Evolutionary conservation across 2,329 filamentous ascomycete genomes (phyloP), one percentile per base, ranked within the genome.

Genomic region (Rugonectria rugulosa): DNA sequence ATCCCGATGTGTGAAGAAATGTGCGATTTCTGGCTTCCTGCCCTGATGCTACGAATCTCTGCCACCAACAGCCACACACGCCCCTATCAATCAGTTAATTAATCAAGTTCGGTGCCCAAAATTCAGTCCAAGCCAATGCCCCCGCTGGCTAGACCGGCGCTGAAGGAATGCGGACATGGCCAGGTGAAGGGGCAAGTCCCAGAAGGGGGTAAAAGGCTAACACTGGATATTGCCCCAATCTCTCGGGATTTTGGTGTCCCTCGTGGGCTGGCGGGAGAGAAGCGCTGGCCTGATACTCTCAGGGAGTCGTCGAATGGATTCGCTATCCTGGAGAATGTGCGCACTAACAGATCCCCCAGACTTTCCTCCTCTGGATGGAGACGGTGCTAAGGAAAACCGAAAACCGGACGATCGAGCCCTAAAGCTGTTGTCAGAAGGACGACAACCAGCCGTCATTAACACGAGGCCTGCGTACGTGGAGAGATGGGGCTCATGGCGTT

Each of bases 391-490:
- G 34, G 34, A 54, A 53, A 41, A 53, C 26, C 12, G 60, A 50
- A 56, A 48, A 46, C 42, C 19, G 34, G 19, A 48, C 43, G 50
- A 47, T 32, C 26, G 50, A 47, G 42, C 52, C 43, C 48, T 50
- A 51, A 59, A 32, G 10, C 24, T 26, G 19, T 43, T 9, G 36
- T 20, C 45, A 38, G 27, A 55, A 51, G 52, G 34, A 65, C 49
- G 56, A 63, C 53, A 48, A 42, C 65, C 65, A 68, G 60, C 63
- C 62, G 61, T 65, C 57, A 50, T 46, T 50, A 32, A 63, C 65
- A 68, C 65, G 63, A 51, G 62, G 63, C 41, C 53, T 27, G 12
- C 12, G 55, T 53, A 62, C 42, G 21, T 41, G 26, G 14, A 40
- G 43, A 15, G 15, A 51, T 19, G 31, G 38, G 23, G 17, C 48